These are phyloP conservation scores for Solanum lycopersicoides DNA, from an alignment of 257 asterid species.

Conservation along the genomic window DNA sequence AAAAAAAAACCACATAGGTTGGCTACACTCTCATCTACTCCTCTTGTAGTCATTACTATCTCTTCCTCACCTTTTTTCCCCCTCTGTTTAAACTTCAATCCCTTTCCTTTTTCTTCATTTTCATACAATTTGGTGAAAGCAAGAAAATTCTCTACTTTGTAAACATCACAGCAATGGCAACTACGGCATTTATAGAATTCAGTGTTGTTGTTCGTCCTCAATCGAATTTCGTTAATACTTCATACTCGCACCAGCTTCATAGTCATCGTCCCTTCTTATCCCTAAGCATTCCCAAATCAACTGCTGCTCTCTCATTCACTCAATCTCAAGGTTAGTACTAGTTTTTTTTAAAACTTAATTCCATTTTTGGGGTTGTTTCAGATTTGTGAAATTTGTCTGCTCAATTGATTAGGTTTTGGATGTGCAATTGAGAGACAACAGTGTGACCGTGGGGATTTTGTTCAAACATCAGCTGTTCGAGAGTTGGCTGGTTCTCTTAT, in stretches of 20 bases:
- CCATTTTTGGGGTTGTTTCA: neutral
- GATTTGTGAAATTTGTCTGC: neutral
- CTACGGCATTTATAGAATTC: neutral
- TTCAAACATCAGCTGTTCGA: conserved; percentile 48
- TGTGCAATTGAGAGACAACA: conserved; percentile 12
- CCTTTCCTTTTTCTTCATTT: neutral
- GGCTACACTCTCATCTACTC: neutral
- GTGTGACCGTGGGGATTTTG: conserved; percentile 6
- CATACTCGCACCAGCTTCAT: neutral
- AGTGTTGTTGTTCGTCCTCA: neutral
- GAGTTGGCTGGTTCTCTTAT: conserved; percentile 62
- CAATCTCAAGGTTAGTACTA: neutral
- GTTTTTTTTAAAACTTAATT: neutral
- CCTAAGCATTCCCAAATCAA: neutral
- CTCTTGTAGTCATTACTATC: neutral
- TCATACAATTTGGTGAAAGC: neutral
- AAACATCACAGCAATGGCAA: neutral
- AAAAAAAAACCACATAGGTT: neutral
- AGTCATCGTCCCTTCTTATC: neutral
- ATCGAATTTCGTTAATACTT: neutral
- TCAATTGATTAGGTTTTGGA: conserved; percentile 21
- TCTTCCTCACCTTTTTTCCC: neutral
- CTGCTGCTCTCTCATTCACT: neutral
- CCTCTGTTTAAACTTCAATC: neutral
- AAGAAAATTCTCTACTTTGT: neutral